These are phyloP conservation scores for Mycena epipterygia DNA, from an alignment of 768 basidiomycete species.

Conservation along the genomic window DNA sequence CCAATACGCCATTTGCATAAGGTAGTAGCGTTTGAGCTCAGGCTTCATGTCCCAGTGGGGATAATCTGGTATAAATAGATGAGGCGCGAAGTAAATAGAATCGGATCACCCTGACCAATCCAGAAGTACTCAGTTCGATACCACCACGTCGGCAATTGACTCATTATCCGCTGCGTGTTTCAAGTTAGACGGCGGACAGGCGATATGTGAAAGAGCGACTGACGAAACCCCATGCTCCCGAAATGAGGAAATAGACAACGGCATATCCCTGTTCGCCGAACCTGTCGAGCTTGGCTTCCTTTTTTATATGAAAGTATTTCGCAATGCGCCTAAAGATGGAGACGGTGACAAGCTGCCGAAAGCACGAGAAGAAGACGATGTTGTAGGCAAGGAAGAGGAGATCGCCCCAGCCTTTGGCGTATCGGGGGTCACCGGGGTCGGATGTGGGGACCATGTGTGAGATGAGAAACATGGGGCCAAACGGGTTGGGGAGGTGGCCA, in stretches of 20 bases:
- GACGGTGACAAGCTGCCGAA: slow-evolving; percentile 82
- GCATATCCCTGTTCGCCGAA: slow-evolving; percentile 96
- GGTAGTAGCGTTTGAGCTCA: slow-evolving; percentile 91
- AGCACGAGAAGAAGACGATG: slow-evolving; percentile 89
- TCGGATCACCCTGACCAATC: slow-evolving; percentile 65
- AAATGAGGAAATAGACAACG: slow-evolving; percentile 79
- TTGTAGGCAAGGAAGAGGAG: slow-evolving; percentile 85
- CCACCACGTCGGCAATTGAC: slow-evolving; percentile 86
- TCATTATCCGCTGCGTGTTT: slow-evolving; percentile 80
- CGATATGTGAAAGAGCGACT: slow-evolving; percentile 47
- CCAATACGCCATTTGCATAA: slow-evolving; percentile 96
- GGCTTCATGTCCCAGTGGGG: slow-evolving; percentile 92
- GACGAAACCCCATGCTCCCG: slow-evolving; percentile 84
- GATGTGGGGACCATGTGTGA: slow-evolving; percentile 72
- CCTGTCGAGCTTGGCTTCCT: slow-evolving; percentile 76
- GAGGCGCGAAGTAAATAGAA: background rate
- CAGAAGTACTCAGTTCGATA: slow-evolving; percentile 88
- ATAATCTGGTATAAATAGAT: slow-evolving; percentile 66
- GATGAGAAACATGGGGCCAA: slow-evolving; percentile 78
- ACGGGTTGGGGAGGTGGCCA: slow-evolving; percentile 72
- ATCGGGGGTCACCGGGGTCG: slow-evolving; percentile 67
- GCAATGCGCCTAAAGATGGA: slow-evolving; percentile 78
- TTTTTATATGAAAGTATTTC: slow-evolving; percentile 76
- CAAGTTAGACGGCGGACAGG: slow-evolving; percentile 11
- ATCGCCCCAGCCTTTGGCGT: slow-evolving; percentile 82